A percentile compares a stretch with the other conserved stretches of the same genome.
Conservation (phyloP, 2,329 filamentous ascomycete genomes). For the Xylaria sp. region DNA sequence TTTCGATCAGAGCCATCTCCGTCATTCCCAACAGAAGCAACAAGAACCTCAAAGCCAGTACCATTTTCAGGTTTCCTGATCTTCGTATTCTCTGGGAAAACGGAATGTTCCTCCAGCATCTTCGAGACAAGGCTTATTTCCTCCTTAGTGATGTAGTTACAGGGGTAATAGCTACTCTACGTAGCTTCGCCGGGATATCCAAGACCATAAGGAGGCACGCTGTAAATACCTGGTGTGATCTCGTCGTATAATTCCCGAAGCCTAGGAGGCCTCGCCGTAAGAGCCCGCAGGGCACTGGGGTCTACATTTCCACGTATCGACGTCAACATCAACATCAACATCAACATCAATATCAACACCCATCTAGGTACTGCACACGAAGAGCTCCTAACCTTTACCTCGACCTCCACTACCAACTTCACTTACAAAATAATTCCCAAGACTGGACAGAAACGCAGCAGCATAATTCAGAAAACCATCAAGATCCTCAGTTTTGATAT, state of each 20-base stretch:
- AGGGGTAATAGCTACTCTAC: constrained; percentile 62
- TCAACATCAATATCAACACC: too few relatives aligned
- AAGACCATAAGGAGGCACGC: constrained; percentile 58
- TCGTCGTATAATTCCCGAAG: constrained; percentile 49
- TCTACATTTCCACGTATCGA: too few relatives aligned
- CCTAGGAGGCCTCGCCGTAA: too few relatives aligned
- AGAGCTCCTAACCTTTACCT: too few relatives aligned
- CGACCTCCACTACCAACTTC: too few relatives aligned
- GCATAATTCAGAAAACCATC: constrained; percentile 60
- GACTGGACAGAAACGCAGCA: constrained; percentile 62
- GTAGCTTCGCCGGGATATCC: constrained; percentile 59
- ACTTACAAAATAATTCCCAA: constrained; percentile 64
- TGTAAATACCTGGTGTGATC: constrained; percentile 53
- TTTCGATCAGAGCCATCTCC: background rate
- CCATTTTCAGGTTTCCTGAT: constrained; percentile 49
- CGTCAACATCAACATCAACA: too few relatives aligned
- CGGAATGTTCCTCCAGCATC: constrained; percentile 54
- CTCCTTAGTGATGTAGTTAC: constrained; percentile 54
- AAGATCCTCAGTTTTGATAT: constrained; percentile 51
- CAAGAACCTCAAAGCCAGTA: background rate
- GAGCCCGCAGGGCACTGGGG: too few relatives aligned
- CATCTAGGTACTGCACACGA: too few relatives aligned
- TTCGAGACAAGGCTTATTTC: constrained; percentile 60
- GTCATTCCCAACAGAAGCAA: constrained; percentile 6
- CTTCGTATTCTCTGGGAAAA: constrained; percentile 64